Conservation (phyloP, 176 grass and related monocot genomes). For the Elaeis guineensis region DNA sequence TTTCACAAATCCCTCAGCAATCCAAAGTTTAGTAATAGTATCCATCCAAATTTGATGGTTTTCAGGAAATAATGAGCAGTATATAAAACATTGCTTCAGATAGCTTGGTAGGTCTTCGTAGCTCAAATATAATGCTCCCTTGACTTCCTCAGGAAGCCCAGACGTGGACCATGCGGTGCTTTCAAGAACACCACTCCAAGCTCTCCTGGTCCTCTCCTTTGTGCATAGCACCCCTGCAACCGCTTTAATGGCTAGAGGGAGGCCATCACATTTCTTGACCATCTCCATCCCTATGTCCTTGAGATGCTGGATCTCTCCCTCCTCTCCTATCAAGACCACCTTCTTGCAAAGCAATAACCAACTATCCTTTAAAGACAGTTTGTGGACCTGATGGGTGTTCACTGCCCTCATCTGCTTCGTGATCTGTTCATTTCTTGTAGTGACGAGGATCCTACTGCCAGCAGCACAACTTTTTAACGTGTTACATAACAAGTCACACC, state of each 20-base stretch:
- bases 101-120: constrained; percentile 53
- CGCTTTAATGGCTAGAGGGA: too few species aligned
- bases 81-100: constrained; percentile 69
- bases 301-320: not conserved
- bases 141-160: constrained; percentile 33
- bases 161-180: constrained; percentile 40
- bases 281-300: too few species aligned
- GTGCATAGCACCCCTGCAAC: constrained; percentile 31
- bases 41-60: too few species aligned
- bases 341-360: constrained; percentile 30
- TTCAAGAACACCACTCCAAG: constrained; percentile 27
- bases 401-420: constrained; percentile 15
- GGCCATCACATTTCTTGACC: too few species aligned
- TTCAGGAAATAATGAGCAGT: constrained; percentile 54
- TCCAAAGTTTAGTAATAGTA: constrained; percentile 59
- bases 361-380: constrained; percentile 23
- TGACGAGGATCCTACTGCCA: constrained; percentile 24
- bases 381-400: constrained; percentile 14
- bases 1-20: constrained; percentile 47
- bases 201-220: constrained; percentile 9
- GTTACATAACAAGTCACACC: constrained; percentile 10
- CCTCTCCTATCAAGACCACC: constrained; percentile 5
- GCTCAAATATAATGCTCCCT: too few species aligned
- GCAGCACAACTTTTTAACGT: constrained; percentile 7
- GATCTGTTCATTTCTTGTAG: constrained; percentile 28